phyloP scores from a whole-genome alignment of 225 moss, liverwort and hornwort species.

The Asterella californica region DNA sequence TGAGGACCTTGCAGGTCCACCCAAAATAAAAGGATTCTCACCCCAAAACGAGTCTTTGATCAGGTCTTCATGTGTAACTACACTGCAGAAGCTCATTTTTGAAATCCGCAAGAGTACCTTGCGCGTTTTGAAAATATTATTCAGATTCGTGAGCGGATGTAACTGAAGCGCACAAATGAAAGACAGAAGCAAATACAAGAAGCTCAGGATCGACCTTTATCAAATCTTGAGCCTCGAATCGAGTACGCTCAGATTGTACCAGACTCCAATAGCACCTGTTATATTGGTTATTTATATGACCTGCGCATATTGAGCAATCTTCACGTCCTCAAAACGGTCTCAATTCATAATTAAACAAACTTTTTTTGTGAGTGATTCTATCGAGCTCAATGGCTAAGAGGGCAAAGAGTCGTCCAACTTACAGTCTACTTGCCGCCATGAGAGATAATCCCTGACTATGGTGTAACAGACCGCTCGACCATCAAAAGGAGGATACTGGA shows the following conservation, averaged over 20 bases:
- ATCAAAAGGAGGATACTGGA: constrained; percentile 79
- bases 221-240: constrained; percentile 56
- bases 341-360: background rate
- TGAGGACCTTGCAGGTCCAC: background rate
- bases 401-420: constrained; percentile 19
- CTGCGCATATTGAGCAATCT: constrained; percentile 25
- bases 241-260: constrained; percentile 58
- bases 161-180: background rate
- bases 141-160: background rate
- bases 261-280: constrained; percentile 93
- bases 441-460: constrained; percentile 75
- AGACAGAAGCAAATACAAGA: background rate
- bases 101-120: constrained; percentile 79
- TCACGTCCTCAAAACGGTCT: background rate
- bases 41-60: constrained; percentile 53
- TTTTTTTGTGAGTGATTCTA: background rate
- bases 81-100: constrained; percentile 77
- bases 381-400: background rate
- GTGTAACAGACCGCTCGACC: constrained; percentile 77
- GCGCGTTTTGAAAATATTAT: background rate
- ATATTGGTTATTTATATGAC: constrained; percentile 92
- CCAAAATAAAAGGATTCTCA: constrained; percentile 41
- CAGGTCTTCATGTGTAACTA: constrained; percentile 77
- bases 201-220: constrained; percentile 50
- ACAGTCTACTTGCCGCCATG: constrained; percentile 98